These are phyloP conservation scores for Cymodocea nodosa DNA, from an alignment of 116 monocot genomes.

Conservation along the genomic window DNA sequence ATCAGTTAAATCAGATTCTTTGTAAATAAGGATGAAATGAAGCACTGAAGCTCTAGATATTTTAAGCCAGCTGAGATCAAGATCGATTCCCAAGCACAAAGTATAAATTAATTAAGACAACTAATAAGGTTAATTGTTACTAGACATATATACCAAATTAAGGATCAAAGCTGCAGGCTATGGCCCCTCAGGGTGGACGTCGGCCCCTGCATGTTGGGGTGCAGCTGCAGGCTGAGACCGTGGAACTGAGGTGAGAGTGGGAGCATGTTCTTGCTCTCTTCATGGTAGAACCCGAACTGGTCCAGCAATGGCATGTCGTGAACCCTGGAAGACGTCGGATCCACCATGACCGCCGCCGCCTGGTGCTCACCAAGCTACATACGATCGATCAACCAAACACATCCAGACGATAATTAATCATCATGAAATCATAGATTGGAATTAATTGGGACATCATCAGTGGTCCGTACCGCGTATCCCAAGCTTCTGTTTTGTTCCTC, in stretches of 20 bases:
- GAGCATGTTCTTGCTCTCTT: conserved; percentile 6
- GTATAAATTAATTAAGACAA: too few relatives aligned
- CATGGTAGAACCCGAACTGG: conserved; percentile 5
- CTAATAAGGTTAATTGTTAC: too few relatives aligned
- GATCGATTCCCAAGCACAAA: too few relatives aligned
- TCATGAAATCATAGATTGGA: too few relatives aligned
- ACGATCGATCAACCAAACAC: too few relatives aligned
- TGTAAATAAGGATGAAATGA: too few relatives aligned
- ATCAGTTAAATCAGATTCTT: too few relatives aligned
- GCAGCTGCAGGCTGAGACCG: conserved; percentile 9
- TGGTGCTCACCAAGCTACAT: conserved; percentile 8
- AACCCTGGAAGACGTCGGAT: neutral
- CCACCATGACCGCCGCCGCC: neutral
- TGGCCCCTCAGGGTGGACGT: neutral
- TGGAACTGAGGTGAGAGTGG: conserved; percentile 8
- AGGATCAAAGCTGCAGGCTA: conserved; percentile 7
- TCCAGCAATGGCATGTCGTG: neutral
- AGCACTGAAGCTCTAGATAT: too few relatives aligned
- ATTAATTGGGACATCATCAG: neutral
- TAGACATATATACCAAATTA: too few relatives aligned
- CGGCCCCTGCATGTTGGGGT: conserved; percentile 8
- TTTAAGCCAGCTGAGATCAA: too few relatives aligned
- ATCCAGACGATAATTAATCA: too few relatives aligned
- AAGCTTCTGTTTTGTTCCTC: conserved; percentile 14
- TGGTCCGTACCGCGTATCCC: conserved; percentile 1